phyloP scores from a whole-genome alignment of 129 eudicot species.

The Sambucus nigra region DNA sequence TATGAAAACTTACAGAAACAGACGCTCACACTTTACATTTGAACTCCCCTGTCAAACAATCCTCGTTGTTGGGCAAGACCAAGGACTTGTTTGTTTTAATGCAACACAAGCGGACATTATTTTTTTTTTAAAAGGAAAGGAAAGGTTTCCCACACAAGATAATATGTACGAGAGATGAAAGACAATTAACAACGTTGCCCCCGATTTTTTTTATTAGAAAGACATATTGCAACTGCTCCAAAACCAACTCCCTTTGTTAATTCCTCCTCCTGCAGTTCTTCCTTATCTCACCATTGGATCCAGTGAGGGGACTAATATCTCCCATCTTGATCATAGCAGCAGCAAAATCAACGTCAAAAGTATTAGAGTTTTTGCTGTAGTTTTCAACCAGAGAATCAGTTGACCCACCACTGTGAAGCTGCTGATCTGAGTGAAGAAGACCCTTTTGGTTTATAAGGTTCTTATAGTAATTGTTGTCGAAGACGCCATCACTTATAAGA shows the following conservation, averaged over 20 bases:
- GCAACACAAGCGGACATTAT: no score
- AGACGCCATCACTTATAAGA: constrained; percentile 14
- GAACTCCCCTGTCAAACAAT: no score
- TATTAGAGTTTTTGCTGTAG: constrained; percentile 1
- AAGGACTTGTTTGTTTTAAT: no score
- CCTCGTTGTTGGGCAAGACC: no score
- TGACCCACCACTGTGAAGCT: constrained; percentile 11
- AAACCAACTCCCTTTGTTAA: not conserved
- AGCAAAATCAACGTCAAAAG: constrained; percentile 14
- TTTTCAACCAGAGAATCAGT: constrained; percentile 6
- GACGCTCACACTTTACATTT: no score
- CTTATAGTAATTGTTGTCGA: constrained; percentile 26
- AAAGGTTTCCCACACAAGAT: no score
- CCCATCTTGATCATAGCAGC: constrained; percentile 38
- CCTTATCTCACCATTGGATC: constrained; percentile 28
- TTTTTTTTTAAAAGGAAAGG: no score
- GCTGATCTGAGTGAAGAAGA: constrained; percentile 29
- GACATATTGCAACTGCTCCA: no score
- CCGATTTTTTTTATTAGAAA: no score
- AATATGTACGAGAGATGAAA: no score
- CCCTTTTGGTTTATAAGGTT: constrained; percentile 18
- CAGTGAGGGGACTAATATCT: constrained; percentile 25
- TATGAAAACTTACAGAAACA: no score
- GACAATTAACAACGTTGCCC: no score
- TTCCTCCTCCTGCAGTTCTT: constrained; percentile 19